These are phyloP conservation scores for Oryza glaberrima DNA, from an alignment of 176 grass and related monocot species.

Conservation along the genomic window DNA sequence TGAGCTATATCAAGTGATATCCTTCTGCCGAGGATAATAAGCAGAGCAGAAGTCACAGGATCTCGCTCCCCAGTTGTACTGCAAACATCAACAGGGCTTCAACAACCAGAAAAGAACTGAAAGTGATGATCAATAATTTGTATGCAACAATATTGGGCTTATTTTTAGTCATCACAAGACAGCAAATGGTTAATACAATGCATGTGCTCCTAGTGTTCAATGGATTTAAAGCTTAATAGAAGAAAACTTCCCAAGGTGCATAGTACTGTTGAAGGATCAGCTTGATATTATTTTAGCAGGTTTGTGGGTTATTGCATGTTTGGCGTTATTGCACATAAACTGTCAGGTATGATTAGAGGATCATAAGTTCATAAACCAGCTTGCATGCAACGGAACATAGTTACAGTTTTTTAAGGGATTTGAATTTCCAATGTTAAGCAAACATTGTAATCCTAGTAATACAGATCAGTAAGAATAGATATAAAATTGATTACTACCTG, in stretches of 20 bases:
- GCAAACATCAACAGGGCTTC: slow-evolving; percentile 35
- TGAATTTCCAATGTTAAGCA: neutral
- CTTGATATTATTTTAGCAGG: slow-evolving; percentile 13
- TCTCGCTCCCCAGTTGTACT: slow-evolving; percentile 91
- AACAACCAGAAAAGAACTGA: neutral
- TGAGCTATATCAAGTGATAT: slow-evolving; percentile 93
- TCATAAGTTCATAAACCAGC: slow-evolving; percentile 22
- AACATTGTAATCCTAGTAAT: slow-evolving; percentile 22
- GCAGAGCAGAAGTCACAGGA: slow-evolving; percentile 89
- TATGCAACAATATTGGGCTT: neutral
- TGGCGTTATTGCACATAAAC: slow-evolving; percentile 1
- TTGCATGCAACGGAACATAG: slow-evolving; percentile 3
- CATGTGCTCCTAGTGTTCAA: slow-evolving; percentile 9
- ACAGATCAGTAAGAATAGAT: neutral
- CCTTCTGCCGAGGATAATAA: slow-evolving; percentile 86
- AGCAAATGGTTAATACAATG: neutral
- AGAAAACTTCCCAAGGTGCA: neutral
- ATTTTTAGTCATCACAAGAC: neutral
- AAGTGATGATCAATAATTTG: slow-evolving; percentile 33
- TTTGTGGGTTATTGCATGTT: neutral
- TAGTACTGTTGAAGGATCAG: slow-evolving; percentile 24
- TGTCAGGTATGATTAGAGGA: neutral
- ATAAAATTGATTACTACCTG: slow-evolving; percentile 53
- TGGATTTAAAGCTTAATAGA: neutral
- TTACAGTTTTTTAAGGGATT: neutral